A percentile compares a stretch with the other conserved stretches of the same genome.
phyloP scores from a whole-genome alignment of 768 basidiomycete species.

The Psilocybe sp. region DNA sequence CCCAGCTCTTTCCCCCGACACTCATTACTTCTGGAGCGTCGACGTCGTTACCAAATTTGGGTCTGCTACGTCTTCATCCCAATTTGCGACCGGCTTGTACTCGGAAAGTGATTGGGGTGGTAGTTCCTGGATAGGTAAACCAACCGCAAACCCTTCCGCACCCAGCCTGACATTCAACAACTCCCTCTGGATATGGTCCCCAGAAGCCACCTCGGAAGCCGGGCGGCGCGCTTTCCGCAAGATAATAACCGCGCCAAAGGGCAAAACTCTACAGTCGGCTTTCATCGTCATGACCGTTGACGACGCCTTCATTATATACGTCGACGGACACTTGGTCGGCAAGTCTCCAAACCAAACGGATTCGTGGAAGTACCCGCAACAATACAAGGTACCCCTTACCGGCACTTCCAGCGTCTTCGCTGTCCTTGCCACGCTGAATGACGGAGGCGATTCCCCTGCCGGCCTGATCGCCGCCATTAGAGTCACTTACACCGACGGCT shows the following conservation, averaged over 20 bases:
- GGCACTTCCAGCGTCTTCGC: conserved; percentile 7
- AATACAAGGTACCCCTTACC: conserved; percentile 15
- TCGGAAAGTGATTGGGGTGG: conserved; percentile 19
- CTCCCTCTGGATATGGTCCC: conserved; percentile 23
- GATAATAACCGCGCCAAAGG: conserved; percentile 16
- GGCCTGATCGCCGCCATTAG: conserved; percentile 21
- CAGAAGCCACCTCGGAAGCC: conserved; percentile 19
- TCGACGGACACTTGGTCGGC: conserved; percentile 18
- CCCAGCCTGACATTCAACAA: conserved; percentile 11
- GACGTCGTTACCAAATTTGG: conserved; percentile 19
- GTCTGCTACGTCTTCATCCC: conserved; percentile 15
- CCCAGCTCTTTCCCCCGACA: conserved; percentile 21
- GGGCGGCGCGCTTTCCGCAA: conserved; percentile 26
- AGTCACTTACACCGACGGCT: conserved; percentile 21
- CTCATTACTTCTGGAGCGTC: conserved; percentile 24
- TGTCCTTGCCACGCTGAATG: conserved; percentile 17
- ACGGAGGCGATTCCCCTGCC: conserved; percentile 18
- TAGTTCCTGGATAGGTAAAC: conserved; percentile 27
- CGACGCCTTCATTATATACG: conserved; percentile 24
- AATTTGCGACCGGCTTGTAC: conserved; percentile 26
- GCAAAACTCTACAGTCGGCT: conserved; percentile 19
- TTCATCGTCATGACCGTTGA: conserved; percentile 24
- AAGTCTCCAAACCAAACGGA: conserved; percentile 16
- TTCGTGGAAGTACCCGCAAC: conserved; percentile 20
- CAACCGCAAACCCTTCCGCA: conserved; percentile 1